Evolutionary conservation across 352 stramenopile genomes (phyloP).

Genomic region (Phytophthora ramorum): DNA sequence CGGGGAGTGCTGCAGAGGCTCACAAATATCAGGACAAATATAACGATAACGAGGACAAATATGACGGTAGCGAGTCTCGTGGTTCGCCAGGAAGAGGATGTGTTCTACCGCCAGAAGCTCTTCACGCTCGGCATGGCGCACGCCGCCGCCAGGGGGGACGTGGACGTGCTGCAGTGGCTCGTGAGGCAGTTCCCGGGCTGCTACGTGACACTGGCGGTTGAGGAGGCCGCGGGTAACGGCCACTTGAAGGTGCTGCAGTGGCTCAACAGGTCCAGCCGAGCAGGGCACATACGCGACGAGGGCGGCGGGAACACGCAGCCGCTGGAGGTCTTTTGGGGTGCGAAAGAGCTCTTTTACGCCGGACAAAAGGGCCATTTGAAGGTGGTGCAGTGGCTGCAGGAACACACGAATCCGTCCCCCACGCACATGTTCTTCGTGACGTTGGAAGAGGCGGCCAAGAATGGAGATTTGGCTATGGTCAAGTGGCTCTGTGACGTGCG

Average conservation of each 20-base stretch:
- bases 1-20: not conserved
- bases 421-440: constrained; percentile 58
- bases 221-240: constrained; percentile 39
- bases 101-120: constrained; percentile 35
- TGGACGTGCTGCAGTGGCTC: constrained; percentile 43
- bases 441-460: constrained; percentile 41
- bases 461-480: constrained; percentile 43
- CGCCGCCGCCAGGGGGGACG: constrained; percentile 37
- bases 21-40: not conserved
- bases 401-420: constrained; percentile 37
- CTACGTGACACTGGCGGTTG: constrained; percentile 41
- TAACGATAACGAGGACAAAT: not conserved
- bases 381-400: constrained; percentile 46
- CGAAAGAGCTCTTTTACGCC: constrained; percentile 47
- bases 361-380: constrained; percentile 40
- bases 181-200: constrained; percentile 32
- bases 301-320: not conserved
- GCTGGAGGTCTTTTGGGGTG: constrained; percentile 41
- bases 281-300: constrained; percentile 15
- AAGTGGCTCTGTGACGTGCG: constrained; percentile 43
- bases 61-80: not conserved
- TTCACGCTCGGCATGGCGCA: constrained; percentile 38
- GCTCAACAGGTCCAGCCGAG: constrained; percentile 24
- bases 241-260: constrained; percentile 48
- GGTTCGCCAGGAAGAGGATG: constrained; percentile 16